Conservation (phyloP, 352 stramenopile genomes). For the Phytophthora rubi region DNA sequence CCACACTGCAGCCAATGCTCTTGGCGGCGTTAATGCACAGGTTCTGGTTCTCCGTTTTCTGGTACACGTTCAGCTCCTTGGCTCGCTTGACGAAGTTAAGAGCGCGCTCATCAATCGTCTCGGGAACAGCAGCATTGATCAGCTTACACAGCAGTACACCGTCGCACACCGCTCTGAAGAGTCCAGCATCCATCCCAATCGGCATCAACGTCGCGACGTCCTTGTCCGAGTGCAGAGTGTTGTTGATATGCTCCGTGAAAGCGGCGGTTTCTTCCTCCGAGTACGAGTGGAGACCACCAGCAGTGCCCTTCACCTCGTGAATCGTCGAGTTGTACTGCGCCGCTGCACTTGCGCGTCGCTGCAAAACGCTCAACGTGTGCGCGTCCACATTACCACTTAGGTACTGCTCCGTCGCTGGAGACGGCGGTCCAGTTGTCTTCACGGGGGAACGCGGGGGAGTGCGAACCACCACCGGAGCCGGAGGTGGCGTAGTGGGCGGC, state of each 20-base stretch:
- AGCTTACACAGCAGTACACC: constrained; percentile 93
- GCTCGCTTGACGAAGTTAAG: constrained; percentile 86
- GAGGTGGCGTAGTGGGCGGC: constrained; percentile 47
- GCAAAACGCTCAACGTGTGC: constrained; percentile 62
- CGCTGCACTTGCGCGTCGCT: constrained; percentile 66
- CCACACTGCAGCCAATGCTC: constrained; percentile 93
- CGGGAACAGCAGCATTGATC: constrained; percentile 90
- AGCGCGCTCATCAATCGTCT: constrained; percentile 92
- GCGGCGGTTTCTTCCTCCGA: constrained; percentile 90
- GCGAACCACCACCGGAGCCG: constrained; percentile 19
- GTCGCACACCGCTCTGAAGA: constrained; percentile 87
- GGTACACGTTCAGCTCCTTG: constrained; percentile 86
- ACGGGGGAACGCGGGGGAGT: constrained; percentile 34
- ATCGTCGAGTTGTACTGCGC: constrained; percentile 73
- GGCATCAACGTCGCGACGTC: constrained; percentile 73
- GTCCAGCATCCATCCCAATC: constrained; percentile 75
- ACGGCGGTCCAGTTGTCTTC: constrained; percentile 18
- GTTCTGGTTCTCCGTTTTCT: constrained; percentile 93
- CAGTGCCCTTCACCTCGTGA: constrained; percentile 81
- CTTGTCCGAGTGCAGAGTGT: constrained; percentile 72
- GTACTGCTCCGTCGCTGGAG: constrained; percentile 13
- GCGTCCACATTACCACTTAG: constrained; percentile 40
- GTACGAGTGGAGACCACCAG: constrained; percentile 86
- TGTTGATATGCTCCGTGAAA: constrained; percentile 95
- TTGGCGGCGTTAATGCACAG: constrained; percentile 94